Evolutionary conservation across 495 filamentous ascomycete species (phyloP).

Genomic region (Talaromyces liani): DNA sequence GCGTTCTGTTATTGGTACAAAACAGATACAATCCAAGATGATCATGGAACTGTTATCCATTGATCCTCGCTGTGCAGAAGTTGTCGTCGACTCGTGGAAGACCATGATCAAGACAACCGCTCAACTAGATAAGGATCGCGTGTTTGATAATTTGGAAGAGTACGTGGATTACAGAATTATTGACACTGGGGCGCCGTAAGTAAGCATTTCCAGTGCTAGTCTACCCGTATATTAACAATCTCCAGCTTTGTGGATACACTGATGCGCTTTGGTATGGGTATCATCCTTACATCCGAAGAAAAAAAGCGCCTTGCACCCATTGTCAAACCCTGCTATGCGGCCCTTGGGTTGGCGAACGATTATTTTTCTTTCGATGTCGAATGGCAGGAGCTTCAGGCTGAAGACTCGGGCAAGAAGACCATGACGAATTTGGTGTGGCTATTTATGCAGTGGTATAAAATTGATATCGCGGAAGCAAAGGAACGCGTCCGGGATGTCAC

Average conservation of each 20-base stretch:
- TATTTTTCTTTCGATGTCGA: slow-evolving; percentile 20
- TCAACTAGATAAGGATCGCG: slow-evolving; percentile 14
- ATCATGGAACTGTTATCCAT: slow-evolving; percentile 17
- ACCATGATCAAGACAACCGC: slow-evolving; percentile 19
- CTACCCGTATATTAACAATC: background rate
- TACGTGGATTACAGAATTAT: slow-evolving; percentile 20
- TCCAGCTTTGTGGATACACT: slow-evolving; percentile 7
- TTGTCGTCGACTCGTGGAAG: slow-evolving; percentile 17
- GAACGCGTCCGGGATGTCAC: slow-evolving; percentile 10
- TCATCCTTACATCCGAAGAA: slow-evolving; percentile 14
- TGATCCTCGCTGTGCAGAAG: slow-evolving; percentile 16
- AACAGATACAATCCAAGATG: slow-evolving; percentile 22
- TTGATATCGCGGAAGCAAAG: slow-evolving; percentile 13
- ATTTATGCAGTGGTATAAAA: slow-evolving; percentile 16
- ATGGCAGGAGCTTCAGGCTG: slow-evolving; percentile 16
- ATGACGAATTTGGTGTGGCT: slow-evolving; percentile 21
- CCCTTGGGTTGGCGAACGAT: slow-evolving; percentile 19
- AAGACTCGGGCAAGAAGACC: background rate
- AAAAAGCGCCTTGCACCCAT: slow-evolving; percentile 10
- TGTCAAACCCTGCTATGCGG: slow-evolving; percentile 15
- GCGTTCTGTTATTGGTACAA: slow-evolving; percentile 16
- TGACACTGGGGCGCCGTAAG: slow-evolving; percentile 19
- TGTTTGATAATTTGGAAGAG: slow-evolving; percentile 15
- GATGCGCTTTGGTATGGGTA: slow-evolving; percentile 19
- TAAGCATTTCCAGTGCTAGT: background rate